These are phyloP conservation scores for Ophiostoma tasmaniense DNA, from an alignment of 2,329 filamentous ascomycete species.

Conservation along the genomic window DNA sequence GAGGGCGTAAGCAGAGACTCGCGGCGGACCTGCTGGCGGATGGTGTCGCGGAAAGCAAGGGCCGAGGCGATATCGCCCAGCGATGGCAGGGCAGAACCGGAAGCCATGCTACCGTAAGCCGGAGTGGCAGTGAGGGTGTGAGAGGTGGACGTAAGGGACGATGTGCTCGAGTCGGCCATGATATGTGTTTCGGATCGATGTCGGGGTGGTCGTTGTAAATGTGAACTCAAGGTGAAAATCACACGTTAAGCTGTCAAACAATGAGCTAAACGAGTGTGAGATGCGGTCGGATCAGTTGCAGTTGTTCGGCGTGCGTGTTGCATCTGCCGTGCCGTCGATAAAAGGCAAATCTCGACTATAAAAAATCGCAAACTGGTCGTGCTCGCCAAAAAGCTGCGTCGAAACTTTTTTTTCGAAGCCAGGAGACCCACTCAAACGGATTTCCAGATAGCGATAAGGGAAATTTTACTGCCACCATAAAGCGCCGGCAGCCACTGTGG, in stretches of 20 bases:
- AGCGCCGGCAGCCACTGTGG: not conserved
- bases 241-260: not conserved
- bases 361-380: not conserved
- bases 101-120: conserved; percentile 19
- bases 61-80: conserved; percentile 30
- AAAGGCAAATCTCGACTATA: not conserved
- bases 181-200: not conserved
- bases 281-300: not conserved
- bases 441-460: conserved; percentile 5
- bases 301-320: not conserved
- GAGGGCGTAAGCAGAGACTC: conserved; percentile 72
- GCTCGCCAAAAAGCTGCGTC: not conserved
- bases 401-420: conserved; percentile 9
- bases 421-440: not conserved
- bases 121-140: conserved; percentile 37
- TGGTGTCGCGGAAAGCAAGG: conserved; percentile 44
- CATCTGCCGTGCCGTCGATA: not conserved
- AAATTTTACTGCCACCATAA: not conserved
- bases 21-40: conserved; percentile 54
- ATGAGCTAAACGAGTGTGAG: not conserved
- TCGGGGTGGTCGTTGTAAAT: not conserved
- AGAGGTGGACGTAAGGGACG: conserved; percentile 55
- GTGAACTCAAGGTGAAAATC: no score
- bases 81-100: conserved; percentile 24
- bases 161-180: conserved; percentile 38